Percentiles rank a stretch among this genome's conserved stretches.
phyloP scores from a whole-genome alignment of 2,329 filamentous ascomycete species.

The Colletotrichum eleusines region DNA sequence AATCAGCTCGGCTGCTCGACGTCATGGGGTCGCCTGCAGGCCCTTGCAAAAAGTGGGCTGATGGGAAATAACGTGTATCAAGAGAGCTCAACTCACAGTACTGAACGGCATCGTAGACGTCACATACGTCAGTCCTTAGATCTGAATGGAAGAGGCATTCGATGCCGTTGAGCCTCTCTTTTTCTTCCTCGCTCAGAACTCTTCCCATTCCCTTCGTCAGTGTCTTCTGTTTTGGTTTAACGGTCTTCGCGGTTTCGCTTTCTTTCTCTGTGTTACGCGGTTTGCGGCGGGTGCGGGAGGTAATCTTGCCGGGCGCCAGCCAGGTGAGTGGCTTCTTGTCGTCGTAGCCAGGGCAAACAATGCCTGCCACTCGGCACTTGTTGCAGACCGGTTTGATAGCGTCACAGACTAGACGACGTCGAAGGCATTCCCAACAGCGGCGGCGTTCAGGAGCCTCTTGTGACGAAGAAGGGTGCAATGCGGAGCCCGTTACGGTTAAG shows the following conservation, averaged over 20 bases:
- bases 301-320: constrained; percentile 54
- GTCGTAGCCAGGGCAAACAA: constrained; percentile 55
- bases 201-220: not conserved
- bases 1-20: not conserved
- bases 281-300: constrained; percentile 46
- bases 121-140: constrained; percentile 36
- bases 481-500: not conserved
- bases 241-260: not conserved
- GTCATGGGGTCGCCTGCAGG: too few relatives aligned
- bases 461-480: not conserved
- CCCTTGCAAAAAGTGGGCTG: too few relatives aligned
- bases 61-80: not conserved
- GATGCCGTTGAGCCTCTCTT: not conserved
- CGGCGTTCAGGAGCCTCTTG: constrained; percentile 30
- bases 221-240: not conserved
- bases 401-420: constrained; percentile 57
- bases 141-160: constrained; percentile 22
- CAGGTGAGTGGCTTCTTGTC: constrained; percentile 54
- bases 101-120: constrained; percentile 36
- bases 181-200: not conserved
- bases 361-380: constrained; percentile 50
- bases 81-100: constrained; percentile 34
- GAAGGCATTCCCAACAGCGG: constrained; percentile 58
- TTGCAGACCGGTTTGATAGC: constrained; percentile 52
- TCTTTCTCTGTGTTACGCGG: not conserved